Conservation (phyloP, 192 early-diverging fungal genomes). For the Oehlia diaphana region DNA sequence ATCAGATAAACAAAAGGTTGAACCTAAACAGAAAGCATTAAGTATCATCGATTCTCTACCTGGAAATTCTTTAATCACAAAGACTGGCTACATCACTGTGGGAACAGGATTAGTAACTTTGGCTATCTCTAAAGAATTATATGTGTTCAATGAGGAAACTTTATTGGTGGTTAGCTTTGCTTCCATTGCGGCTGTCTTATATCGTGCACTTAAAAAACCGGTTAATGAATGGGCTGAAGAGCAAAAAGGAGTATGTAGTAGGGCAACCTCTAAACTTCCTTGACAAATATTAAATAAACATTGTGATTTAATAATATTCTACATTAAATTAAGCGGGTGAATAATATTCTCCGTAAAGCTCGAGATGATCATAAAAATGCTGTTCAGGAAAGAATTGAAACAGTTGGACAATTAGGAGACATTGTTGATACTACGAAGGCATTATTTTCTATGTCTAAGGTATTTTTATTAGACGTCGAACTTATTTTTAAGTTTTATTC, state of each 20-base stretch:
- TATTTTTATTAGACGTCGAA: constrained; percentile 16
- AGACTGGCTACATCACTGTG: constrained; percentile 85
- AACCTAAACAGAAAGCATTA: constrained; percentile 83
- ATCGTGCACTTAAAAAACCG: constrained; percentile 79
- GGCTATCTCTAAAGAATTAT: constrained; percentile 97
- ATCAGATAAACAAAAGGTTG: constrained; percentile 9
- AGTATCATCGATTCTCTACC: constrained; percentile 93
- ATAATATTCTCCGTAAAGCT: constrained; percentile 77
- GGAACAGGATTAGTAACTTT: constrained; percentile 82
- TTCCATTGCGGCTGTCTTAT: constrained; percentile 77
- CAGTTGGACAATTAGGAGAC: constrained; percentile 90
- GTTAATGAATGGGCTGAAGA: constrained; percentile 76
- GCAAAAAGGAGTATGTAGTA: constrained; percentile 41
- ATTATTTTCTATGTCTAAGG: constrained; percentile 92
- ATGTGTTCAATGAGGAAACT: constrained; percentile 92
- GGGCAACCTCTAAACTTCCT: not conserved
- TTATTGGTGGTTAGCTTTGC: constrained; percentile 80
- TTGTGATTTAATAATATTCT: constrained; percentile 2
- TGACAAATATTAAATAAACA: not conserved
- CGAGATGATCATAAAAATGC: constrained; percentile 91
- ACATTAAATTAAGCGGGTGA: constrained; percentile 64
- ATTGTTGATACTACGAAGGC: constrained; percentile 91
- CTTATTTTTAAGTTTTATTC: not conserved
- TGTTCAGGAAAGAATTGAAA: constrained; percentile 85
- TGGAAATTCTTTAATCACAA: constrained; percentile 83